Evolutionary conservation across 805 yeast species (phyloP), one percentile per base, ranked within the genome.

Genomic region (Scheffersomyces amazonensis): DNA sequence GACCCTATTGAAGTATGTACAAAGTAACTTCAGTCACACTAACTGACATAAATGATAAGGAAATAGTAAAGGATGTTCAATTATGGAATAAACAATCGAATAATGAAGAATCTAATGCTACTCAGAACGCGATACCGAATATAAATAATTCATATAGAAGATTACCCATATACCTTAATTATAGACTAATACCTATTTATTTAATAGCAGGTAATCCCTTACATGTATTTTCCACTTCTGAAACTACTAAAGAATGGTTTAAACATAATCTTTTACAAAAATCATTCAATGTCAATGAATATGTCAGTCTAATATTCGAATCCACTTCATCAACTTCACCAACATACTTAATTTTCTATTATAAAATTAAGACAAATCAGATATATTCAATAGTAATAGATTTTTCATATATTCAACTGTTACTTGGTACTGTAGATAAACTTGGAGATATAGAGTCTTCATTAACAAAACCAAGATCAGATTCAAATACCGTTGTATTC

Each of bases 281-380:
- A 44, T 16, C 41, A 24, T 17, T 39, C 12, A 24, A 35, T 15
- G 20, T 36, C 4, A 28, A 34, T n/a, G 36, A 34, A 15, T 28
- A 36, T 8, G 16, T 50, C 13, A 64, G 62, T 2, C 11, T 60
- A 16, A 36, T 60, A 19, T 50, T 43, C 32, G 42, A 45, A 28
- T 37, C 39, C 3, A 19, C n/a, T 31, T n/a, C 36, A 7, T 43
- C 48, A 39, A 17, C n/a, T 23, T 11, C 36, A 7, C 44, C 48
- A 40, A 31, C 21, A 5, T 60, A 51, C 37, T 42, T 58, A 12
- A 50, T 58, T 3, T 54, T 64, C 29, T 63, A 54, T 44, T 48
- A 42, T 32, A 56, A 59, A 27, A 22, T 18, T 11, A 21, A 29
- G 31, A 10, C 23, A 3, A 19, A 28, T 13, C 20, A 16, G 9